Percentiles rank a stretch among this genome's conserved stretches.
Evolutionary conservation across 495 filamentous ascomycete species (phyloP).

Genomic region (Annulohypoxylon nitens): DNA sequence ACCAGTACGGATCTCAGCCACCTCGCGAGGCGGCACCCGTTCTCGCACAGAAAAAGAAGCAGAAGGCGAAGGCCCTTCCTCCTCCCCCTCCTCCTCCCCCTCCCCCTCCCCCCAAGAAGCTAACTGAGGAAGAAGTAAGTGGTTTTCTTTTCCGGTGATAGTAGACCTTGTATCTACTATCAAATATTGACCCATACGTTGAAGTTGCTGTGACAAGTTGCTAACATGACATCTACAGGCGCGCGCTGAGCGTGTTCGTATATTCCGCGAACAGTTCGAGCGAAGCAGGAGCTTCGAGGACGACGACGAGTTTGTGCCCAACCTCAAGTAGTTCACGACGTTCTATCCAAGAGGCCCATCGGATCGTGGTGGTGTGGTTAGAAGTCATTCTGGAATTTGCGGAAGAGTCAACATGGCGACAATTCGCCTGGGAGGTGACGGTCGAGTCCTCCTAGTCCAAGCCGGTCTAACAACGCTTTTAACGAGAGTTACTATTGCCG

Average conservation of each 20-base stretch:
- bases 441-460: neutral
- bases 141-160: neutral
- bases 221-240: neutral
- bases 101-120: neutral
- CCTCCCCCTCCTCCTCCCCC: neutral
- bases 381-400: neutral
- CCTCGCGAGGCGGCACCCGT: too few relatives aligned
- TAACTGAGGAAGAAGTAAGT: conserved; percentile 1
- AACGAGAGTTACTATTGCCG: neutral
- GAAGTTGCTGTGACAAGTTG: neutral
- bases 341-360: neutral
- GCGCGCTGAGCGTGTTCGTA: neutral
- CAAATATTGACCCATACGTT: neutral
- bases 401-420: neutral
- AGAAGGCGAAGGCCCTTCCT: neutral
- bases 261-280: neutral
- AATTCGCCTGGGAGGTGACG: neutral
- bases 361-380: neutral
- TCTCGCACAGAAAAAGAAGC: too few relatives aligned
- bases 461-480: neutral
- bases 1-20: too few relatives aligned
- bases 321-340: neutral
- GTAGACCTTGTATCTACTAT: neutral
- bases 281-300: neutral
- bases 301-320: neutral